These are phyloP conservation scores for Botrytis porri DNA, from an alignment of 2,329 filamentous ascomycete species.

Conservation along the genomic window DNA sequence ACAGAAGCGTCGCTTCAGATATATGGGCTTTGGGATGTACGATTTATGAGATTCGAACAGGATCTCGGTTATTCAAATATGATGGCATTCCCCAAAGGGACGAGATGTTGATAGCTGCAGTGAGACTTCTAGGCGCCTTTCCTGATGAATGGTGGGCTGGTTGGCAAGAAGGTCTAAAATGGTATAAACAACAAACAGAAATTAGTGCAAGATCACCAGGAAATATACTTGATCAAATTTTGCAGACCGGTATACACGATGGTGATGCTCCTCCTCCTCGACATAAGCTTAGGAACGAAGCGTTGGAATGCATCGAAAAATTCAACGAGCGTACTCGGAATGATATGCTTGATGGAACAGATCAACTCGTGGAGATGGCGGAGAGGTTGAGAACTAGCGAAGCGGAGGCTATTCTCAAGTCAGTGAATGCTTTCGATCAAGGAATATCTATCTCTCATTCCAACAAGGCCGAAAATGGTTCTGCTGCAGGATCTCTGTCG, in stretches of 20 bases:
- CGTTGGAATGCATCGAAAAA: background rate
- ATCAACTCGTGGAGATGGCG: conserved; percentile 18
- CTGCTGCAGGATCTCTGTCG: conserved; percentile 1
- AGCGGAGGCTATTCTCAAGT: conserved; percentile 22
- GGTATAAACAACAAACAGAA: conserved; percentile 19
- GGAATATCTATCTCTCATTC: background rate
- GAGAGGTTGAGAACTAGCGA: conserved; percentile 25
- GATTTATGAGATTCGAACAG: conserved; percentile 27
- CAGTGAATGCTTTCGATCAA: conserved; percentile 8
- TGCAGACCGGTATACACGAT: conserved; percentile 26
- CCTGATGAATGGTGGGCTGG: conserved; percentile 24
- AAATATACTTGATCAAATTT: conserved; percentile 21
- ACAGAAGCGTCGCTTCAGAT: conserved; percentile 23
- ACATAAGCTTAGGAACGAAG: background rate
- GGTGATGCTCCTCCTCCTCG: conserved; percentile 13
- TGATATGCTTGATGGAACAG: conserved; percentile 7
- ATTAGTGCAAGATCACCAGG: conserved; percentile 11
- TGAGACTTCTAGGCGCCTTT: conserved; percentile 23
- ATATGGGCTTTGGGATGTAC: conserved; percentile 29
- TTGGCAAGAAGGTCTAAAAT: conserved; percentile 24
- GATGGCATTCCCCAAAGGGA: conserved; percentile 21
- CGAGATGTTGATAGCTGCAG: conserved; percentile 22
- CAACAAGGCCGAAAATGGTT: background rate
- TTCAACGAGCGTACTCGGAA: background rate
- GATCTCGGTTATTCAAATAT: conserved; percentile 23